These are phyloP conservation scores for Mycena haematopus DNA, from an alignment of 768 basidiomycete species.

Conservation along the genomic window DNA sequence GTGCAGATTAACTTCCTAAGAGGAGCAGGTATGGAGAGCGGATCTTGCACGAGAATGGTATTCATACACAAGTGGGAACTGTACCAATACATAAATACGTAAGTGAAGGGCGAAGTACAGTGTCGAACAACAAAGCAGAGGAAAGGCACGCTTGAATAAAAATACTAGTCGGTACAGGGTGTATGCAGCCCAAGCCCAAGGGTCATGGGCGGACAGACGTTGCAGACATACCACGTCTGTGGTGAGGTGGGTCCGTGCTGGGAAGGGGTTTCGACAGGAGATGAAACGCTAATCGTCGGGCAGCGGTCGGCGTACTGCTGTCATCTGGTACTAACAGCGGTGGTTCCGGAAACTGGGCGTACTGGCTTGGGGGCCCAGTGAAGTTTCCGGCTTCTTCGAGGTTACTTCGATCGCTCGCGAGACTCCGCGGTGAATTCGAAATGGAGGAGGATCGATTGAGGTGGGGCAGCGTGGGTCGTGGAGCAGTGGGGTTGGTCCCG, in stretches of 20 bases:
- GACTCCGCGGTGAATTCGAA: constrained; percentile 52
- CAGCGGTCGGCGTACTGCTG: constrained; percentile 58
- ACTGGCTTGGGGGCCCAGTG: constrained; percentile 72
- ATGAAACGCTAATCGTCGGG: constrained; percentile 73
- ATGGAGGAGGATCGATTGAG: constrained; percentile 64
- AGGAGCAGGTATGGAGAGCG: constrained; percentile 8
- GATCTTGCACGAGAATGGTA: constrained; percentile 14
- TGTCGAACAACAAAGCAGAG: constrained; percentile 25
- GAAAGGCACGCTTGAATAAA: constrained; percentile 23
- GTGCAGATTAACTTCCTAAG: background rate
- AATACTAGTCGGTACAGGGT: constrained; percentile 28
- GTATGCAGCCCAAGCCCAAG: constrained; percentile 22
- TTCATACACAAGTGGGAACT: constrained; percentile 27
- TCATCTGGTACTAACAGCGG: constrained; percentile 52
- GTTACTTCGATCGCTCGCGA: constrained; percentile 44
- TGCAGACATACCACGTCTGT: constrained; percentile 61
- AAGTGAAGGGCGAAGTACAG: constrained; percentile 28
- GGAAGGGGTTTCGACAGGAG: constrained; percentile 64
- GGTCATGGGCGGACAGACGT: constrained; percentile 56
- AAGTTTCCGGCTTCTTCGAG: constrained; percentile 57
- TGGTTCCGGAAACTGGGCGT: constrained; percentile 76
- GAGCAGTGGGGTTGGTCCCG: constrained; percentile 67
- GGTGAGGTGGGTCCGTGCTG: constrained; percentile 47
- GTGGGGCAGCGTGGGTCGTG: constrained; percentile 53
- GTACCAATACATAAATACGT: constrained; percentile 32